Evolutionary conservation across 805 yeast genomes (phyloP), one percentile per base, ranked within the genome.

Genomic region (Kodamaea hsintzibuensis): DNA sequence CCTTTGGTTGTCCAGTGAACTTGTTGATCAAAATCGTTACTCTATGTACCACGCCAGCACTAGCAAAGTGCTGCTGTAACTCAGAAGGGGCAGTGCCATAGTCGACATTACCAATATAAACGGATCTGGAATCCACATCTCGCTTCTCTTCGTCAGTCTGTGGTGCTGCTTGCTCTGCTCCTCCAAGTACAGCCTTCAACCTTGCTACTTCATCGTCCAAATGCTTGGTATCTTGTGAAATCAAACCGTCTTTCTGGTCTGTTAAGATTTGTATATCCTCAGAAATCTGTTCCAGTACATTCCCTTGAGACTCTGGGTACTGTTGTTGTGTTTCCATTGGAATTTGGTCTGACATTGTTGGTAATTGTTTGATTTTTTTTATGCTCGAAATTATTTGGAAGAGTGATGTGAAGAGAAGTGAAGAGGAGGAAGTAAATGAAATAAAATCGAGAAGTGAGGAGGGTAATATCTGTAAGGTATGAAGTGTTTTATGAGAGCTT

Each of bases 71-170:
- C 56, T 84, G 79, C 62, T 89, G 93, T 39, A 91, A 76, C 60
- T 90, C 96, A 60, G 85, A 85, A 22, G 96, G 92, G 7, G 89
- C 83, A 14, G 92, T 71, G 9, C 81, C 86, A 66, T 86, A 89
- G 64, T 90, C 96, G 22, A 91, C 95, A 62, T 88, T 89, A 2
- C 96, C 96, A 19, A 90, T 91, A 69, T 84, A 91, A 18, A 91
- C 78, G 3, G 91, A 85, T 57, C 91, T 80, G 3, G 87, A 77
- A 66, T 90, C 96, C n/a, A 85, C 79, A 52, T 86, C 91, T 59
- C 81, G 82, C 62, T 80, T 82, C 60, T 78, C 70, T 40, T 67
- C 69, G 33, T 78, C 64, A 71, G 85, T 56, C 61, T 66, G 57
- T 67, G 69, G 52, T 62, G 76, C 53, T 5, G 43, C 43, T 19